Evolutionary conservation across 768 basidiomycete genomes (phyloP).

Genomic region (Termitomyces sp.): DNA sequence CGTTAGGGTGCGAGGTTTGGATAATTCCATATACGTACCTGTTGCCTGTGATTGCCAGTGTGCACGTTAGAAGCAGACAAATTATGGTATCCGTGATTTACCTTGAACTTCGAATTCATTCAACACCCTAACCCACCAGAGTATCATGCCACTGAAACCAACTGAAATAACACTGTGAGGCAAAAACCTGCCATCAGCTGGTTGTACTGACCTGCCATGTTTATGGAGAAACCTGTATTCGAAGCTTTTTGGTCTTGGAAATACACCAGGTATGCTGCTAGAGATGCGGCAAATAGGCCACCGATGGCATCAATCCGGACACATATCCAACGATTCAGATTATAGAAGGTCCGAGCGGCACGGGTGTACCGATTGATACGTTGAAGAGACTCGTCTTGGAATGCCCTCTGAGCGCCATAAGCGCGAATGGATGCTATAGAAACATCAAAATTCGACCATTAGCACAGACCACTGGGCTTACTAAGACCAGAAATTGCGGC

Average conservation of each 20-base stretch:
- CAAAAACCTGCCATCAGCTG: constrained; percentile 16
- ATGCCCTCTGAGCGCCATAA: constrained; percentile 53
- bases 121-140: constrained; percentile 42
- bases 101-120: constrained; percentile 45
- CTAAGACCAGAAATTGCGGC: constrained; percentile 57
- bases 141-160: constrained; percentile 51
- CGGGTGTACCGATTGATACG: constrained; percentile 54
- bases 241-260: constrained; percentile 34
- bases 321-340: constrained; percentile 43
- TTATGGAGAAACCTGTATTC: constrained; percentile 50
- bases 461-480: constrained; percentile 17
- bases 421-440: constrained; percentile 55
- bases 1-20: neutral
- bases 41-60: constrained; percentile 26
- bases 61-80: constrained; percentile 23
- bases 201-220: constrained; percentile 38
- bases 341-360: constrained; percentile 45
- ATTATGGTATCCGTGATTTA: constrained; percentile 2
- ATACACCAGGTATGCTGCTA: constrained; percentile 58
- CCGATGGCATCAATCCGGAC: constrained; percentile 59
- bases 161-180: constrained; percentile 23
- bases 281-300: constrained; percentile 46
- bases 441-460: neutral
- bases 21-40: constrained; percentile 25
- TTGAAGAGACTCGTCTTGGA: constrained; percentile 39